Base-by-base conservation (phyloP, 805 yeast genomes). In the Kodamaea fukazawae region DNA sequence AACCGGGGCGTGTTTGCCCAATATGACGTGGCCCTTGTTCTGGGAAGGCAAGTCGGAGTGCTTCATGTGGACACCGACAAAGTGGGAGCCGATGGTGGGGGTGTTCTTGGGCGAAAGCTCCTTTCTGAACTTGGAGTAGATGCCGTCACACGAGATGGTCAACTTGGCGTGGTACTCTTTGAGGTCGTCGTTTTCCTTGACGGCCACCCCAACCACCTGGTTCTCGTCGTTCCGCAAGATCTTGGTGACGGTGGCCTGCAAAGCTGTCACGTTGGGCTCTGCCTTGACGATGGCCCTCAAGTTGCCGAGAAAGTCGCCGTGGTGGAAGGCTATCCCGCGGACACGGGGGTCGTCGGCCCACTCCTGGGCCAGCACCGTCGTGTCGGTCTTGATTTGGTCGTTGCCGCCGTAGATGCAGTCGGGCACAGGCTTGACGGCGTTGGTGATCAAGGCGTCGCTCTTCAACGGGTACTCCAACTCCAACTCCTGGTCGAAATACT, bases 91-190 rank as follows among this genome's bases (percentile, higher is more conserved):
- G 14, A 86, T 76, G 0, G 60, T 52, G 9, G 98, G 95, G 15
- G 75, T 72, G 49, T 78, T 76, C 23, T 72, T 70, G n/a, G 73
- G 61, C 14, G 78, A 67, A 35, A 86, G 71, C 43, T 81, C 83
- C 58, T 79, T 86, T 59, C 99, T 77, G 70, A 91, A 88, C 61
- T 83, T 89, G 42, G 97, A 90, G 57, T 87, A 88, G 42, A 91
- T 90, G 44, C 99, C 99, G 62, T 93, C 99, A 57, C 95, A 87
- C 34, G 85, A 77, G 22, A 89, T 71, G 5, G 91, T 84, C 42
- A 89, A 57, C 41, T 79, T 76, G 3, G 84, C 86, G 14, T 62
- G 61, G 65, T 73, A 80, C 5, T 69, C 41, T 12, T 34, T 34
- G 13, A 41, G 40, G 7, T 26, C 40, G 20, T 34, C 40, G 7